Evolutionary conservation across 2,329 filamentous ascomycete species (phyloP).

Genomic region (Calonectria fujianensis): DNA sequence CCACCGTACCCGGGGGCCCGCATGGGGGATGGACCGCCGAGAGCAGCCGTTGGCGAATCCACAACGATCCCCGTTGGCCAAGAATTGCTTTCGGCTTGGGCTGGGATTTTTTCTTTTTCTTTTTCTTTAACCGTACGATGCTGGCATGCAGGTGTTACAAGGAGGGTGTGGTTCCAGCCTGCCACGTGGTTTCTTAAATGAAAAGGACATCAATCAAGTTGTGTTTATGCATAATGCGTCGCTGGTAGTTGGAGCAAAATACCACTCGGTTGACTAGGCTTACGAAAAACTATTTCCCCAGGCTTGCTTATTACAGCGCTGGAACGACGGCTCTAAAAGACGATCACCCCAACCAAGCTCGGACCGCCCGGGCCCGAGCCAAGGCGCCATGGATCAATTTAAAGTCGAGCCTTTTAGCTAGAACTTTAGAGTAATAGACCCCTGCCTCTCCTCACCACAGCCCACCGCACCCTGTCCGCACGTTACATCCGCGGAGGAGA

Average conservation of each 20-base stretch:
- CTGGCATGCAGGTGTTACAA: neutral
- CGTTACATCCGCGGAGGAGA: conserved; percentile 15
- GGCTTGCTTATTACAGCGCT: neutral
- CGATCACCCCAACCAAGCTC: conserved; percentile 13
- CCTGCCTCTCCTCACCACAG: neutral
- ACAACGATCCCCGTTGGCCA: conserved; percentile 7
- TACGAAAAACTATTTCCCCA: neutral
- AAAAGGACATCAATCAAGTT: neutral
- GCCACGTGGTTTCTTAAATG: neutral
- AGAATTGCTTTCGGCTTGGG: conserved; percentile 11
- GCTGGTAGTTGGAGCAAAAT: neutral
- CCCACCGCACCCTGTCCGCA: conserved; percentile 19
- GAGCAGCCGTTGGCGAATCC: conserved; percentile 6
- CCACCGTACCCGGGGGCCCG: conserved; percentile 7
- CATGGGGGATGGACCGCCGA: conserved; percentile 27
- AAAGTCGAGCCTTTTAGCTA: conserved; percentile 14
- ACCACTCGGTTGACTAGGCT: too few relatives aligned
- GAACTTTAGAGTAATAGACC: conserved; percentile 18
- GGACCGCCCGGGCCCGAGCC: neutral
- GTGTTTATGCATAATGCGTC: neutral
- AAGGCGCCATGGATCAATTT: conserved; percentile 14
- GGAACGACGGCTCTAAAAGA: neutral
- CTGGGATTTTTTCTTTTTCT: neutral
- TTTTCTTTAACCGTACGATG: conserved; percentile 20
- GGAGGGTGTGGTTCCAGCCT: neutral